Conservation (phyloP, 352 stramenopile species). For the Pythium aphanidermatum region DNA sequence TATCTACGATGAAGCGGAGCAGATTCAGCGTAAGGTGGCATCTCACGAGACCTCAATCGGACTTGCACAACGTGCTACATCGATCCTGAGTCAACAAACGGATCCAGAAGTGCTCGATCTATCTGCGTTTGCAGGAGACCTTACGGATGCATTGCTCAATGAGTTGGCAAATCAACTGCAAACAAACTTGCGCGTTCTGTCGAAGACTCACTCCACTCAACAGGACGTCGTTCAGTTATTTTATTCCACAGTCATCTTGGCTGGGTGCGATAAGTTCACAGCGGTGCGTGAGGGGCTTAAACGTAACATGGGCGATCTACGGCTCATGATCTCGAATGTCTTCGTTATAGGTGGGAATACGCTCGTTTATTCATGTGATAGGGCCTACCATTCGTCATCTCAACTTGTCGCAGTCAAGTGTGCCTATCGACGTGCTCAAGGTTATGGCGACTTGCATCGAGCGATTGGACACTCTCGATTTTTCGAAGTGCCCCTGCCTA, state of each 20-base stretch:
- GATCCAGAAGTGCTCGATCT: conserved; percentile 60
- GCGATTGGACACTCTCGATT: conserved; percentile 42
- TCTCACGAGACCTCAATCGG: conserved; percentile 29
- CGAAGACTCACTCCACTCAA: conserved; percentile 10
- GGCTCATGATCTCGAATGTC: not conserved
- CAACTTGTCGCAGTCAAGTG: conserved; percentile 38
- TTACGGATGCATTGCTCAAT: conserved; percentile 52
- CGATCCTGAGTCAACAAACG: conserved; percentile 34
- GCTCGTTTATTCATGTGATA: conserved; percentile 57
- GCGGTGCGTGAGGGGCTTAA: conserved; percentile 16
- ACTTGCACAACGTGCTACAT: conserved; percentile 37
- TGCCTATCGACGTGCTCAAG: conserved; percentile 55
- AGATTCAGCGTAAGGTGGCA: conserved; percentile 26
- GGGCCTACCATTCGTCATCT: conserved; percentile 38
- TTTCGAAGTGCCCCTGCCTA: conserved; percentile 51
- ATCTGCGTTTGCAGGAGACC: conserved; percentile 28
- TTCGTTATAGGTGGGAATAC: conserved; percentile 52
- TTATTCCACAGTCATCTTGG: conserved; percentile 50
- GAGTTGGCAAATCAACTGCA: conserved; percentile 52
- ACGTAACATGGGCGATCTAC: not conserved
- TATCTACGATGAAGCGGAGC: conserved; percentile 27
- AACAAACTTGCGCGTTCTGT: conserved; percentile 23
- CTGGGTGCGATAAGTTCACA: conserved; percentile 49
- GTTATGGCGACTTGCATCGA: conserved; percentile 68
- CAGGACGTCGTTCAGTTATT: conserved; percentile 12